A percentile compares a stretch with the other conserved stretches of the same genome.
phyloP scores from a whole-genome alignment of 495 filamentous ascomycete genomes.

The Podospora comata region DNA sequence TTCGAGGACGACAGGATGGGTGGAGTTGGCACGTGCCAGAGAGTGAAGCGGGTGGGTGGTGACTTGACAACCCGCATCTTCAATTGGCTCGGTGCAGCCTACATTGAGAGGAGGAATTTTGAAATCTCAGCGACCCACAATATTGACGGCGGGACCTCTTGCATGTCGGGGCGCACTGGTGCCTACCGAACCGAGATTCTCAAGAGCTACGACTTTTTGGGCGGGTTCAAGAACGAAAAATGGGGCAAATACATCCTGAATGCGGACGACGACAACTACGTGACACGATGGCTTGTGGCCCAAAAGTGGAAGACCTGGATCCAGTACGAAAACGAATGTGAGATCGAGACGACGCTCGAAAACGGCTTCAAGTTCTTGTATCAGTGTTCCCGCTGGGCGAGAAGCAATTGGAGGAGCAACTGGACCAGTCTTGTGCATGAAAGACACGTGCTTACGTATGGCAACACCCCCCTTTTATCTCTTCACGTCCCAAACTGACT shows the following conservation, averaged over 20 bases:
- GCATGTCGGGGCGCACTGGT: slow-evolving; percentile 82
- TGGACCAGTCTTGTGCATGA: slow-evolving; percentile 71
- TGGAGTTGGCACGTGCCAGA: slow-evolving; percentile 79
- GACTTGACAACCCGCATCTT: slow-evolving; percentile 58
- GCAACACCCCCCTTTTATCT: slow-evolving; percentile 22
- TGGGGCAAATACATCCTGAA: slow-evolving; percentile 73
- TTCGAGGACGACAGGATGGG: slow-evolving; percentile 76
- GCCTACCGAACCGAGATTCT: slow-evolving; percentile 79
- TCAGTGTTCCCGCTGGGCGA: slow-evolving; percentile 77
- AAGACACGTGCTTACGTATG: slow-evolving; percentile 65
- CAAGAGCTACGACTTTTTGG: slow-evolving; percentile 69
- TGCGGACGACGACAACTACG: slow-evolving; percentile 81
- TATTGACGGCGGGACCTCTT: slow-evolving; percentile 81
- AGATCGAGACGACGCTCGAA: slow-evolving; percentile 74
- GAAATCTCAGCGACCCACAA: slow-evolving; percentile 84
- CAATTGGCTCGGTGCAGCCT: slow-evolving; percentile 76
- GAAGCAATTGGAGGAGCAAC: slow-evolving; percentile 81
- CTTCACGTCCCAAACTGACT: background rate
- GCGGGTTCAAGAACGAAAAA: slow-evolving; percentile 67
- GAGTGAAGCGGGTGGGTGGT: slow-evolving; percentile 63
- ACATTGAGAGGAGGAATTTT: slow-evolving; percentile 82
- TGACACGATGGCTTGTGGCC: slow-evolving; percentile 74
- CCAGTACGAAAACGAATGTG: slow-evolving; percentile 69
- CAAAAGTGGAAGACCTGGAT: slow-evolving; percentile 74
- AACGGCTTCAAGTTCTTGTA: slow-evolving; percentile 69